Evolutionary conservation across 345 rosid species (phyloP).

Genomic region (Noccaea caerulescens): DNA sequence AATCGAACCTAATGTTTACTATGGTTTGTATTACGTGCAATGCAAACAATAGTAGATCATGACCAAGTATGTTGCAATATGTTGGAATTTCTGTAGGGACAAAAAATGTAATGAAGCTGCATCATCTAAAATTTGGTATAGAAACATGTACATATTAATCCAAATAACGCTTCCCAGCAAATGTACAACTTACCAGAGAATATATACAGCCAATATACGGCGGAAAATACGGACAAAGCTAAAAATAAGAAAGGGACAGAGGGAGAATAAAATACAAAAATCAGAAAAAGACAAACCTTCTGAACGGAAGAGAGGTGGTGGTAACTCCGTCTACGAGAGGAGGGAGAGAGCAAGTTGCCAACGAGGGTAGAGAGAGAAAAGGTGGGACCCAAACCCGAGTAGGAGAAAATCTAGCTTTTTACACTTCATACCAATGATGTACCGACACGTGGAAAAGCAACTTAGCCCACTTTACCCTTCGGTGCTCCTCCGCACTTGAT

Average conservation of each 20-base stretch:
- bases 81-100: no score
- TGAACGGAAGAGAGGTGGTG: slow-evolving; percentile 23
- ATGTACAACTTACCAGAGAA: not conserved
- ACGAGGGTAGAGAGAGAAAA: slow-evolving; percentile 14
- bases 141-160: no score
- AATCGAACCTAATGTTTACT: not conserved
- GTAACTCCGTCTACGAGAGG: not conserved
- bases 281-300: slow-evolving; percentile 27
- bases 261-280: not conserved
- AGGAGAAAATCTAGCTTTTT: slow-evolving; percentile 38
- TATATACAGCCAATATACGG: slow-evolving; percentile 8
- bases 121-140: no score
- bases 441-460: slow-evolving; percentile 39
- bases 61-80: no score
- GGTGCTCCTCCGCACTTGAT: slow-evolving; percentile 44
- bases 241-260: not conserved
- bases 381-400: slow-evolving; percentile 28
- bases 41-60: no score
- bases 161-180: not conserved
- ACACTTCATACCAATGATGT: not conserved
- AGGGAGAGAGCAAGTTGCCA: slow-evolving; percentile 22
- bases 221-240: not conserved
- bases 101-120: no score
- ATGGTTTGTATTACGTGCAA: no score
- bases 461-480: slow-evolving; percentile 30